phyloP scores from a whole-genome alignment of 352 stramenopile genomes.

The Pythium dissotocum region DNA sequence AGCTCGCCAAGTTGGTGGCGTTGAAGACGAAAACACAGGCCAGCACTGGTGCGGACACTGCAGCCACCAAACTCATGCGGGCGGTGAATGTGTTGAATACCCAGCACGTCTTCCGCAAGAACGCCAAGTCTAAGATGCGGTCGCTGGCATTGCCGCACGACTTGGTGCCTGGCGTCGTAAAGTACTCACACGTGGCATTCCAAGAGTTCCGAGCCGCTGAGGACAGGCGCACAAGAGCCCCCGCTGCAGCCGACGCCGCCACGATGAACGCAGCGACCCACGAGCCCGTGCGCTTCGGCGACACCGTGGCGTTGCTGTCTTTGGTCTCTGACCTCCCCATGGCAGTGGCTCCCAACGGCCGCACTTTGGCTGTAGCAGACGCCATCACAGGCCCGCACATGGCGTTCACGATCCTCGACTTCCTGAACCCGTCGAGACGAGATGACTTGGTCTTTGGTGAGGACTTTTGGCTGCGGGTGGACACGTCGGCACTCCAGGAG shows the following conservation, averaged over 20 bases:
- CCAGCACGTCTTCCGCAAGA: constrained; percentile 29
- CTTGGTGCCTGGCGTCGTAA: constrained; percentile 9
- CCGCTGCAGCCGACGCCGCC: constrained; percentile 25
- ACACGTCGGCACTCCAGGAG: constrained; percentile 30
- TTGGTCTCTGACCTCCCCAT: constrained; percentile 45
- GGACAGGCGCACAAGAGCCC: background rate
- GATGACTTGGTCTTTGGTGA: constrained; percentile 44
- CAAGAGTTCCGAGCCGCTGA: constrained; percentile 41
- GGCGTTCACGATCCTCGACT: constrained; percentile 71
- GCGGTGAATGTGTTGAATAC: constrained; percentile 17
- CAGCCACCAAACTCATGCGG: constrained; percentile 8
- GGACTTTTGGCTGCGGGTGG: constrained; percentile 57
- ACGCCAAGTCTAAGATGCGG: background rate
- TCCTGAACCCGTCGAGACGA: constrained; percentile 46
- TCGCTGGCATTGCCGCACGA: background rate
- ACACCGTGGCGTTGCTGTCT: constrained; percentile 63
- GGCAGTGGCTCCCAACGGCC: constrained; percentile 45
- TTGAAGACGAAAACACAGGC: constrained; percentile 2
- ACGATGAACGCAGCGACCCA: constrained; percentile 51
- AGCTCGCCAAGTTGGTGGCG: constrained; percentile 39
- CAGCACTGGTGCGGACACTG: background rate
- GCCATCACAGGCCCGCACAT: constrained; percentile 46
- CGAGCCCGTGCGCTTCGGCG: constrained; percentile 57
- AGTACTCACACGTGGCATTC: constrained; percentile 67
- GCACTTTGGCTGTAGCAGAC: constrained; percentile 27